These are phyloP conservation scores for Persicaria maculosa DNA, from an alignment of 148 eudicot genomes.

Conservation along the genomic window DNA sequence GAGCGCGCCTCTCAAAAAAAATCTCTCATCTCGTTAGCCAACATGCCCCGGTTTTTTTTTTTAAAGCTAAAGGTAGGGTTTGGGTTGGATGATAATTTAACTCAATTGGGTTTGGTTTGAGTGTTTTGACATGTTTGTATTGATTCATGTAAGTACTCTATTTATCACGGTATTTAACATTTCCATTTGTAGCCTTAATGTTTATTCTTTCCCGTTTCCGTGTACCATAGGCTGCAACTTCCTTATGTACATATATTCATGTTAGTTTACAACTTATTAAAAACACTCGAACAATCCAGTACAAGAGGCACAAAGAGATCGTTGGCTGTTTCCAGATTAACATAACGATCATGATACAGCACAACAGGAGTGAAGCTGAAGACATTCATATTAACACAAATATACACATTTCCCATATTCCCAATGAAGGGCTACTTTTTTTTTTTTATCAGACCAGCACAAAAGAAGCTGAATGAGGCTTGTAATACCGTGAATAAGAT, in stretches of 20 bases:
- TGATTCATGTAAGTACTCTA: no score
- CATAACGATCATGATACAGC: not conserved
- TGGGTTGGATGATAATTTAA: no score
- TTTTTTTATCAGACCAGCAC: not conserved
- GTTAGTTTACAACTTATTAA: not conserved
- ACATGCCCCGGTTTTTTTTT: no score
- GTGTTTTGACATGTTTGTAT: no score
- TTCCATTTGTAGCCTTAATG: no score
- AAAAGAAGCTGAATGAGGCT: not conserved
- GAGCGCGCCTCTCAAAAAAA: no score
- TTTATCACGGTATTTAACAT: no score
- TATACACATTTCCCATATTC: slow-evolving; percentile 1
- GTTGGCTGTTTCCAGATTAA: not conserved
- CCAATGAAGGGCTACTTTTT: not conserved
- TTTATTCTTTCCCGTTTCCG: no score
- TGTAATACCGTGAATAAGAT: not conserved
- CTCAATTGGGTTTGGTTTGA: no score
- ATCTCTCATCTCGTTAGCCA: no score
- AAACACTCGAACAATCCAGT: not conserved
- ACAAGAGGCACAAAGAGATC: not conserved
- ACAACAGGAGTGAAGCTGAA: not conserved
- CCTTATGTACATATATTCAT: not conserved
- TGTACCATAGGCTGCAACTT: not conserved
- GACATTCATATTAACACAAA: not conserved
- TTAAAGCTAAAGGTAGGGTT: no score